phyloP scores from a whole-genome alignment of 441 rosid genomes.

The Populus tomentosa region DNA sequence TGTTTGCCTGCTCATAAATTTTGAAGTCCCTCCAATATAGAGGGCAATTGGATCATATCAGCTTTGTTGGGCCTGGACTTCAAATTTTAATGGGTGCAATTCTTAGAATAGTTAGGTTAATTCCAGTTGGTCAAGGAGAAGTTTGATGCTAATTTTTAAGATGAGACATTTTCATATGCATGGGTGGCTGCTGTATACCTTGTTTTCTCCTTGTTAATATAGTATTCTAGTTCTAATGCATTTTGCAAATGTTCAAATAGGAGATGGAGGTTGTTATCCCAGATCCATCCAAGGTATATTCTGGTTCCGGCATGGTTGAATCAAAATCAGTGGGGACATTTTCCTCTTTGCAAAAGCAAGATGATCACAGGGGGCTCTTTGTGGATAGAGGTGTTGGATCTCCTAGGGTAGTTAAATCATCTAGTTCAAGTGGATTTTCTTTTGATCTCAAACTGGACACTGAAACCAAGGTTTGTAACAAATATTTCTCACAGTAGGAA shows the following conservation, averaged over 20 bases:
- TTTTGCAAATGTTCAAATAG: slow-evolving; percentile 35
- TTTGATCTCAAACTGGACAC: slow-evolving; percentile 58
- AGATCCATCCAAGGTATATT: slow-evolving; percentile 55
- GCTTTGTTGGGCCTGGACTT: not conserved
- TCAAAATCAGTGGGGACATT: slow-evolving; percentile 71
- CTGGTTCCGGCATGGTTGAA: slow-evolving; percentile 61
- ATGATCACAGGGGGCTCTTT: slow-evolving; percentile 73
- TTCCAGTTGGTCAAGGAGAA: not conserved
- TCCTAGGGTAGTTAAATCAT: slow-evolving; percentile 80
- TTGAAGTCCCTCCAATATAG: not conserved
- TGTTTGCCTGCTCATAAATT: slow-evolving; percentile 3
- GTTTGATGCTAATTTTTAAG: not conserved
- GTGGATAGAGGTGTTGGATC: slow-evolving; percentile 99
- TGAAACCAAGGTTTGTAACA: slow-evolving; percentile 66
- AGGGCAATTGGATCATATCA: not conserved
- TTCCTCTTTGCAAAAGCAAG: slow-evolving; percentile 72
- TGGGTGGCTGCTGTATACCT: slow-evolving; percentile 1
- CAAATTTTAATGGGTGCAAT: not conserved
- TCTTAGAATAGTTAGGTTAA: not conserved
- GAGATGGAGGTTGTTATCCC: slow-evolving; percentile 68
- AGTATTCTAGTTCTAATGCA: slow-evolving; percentile 9
- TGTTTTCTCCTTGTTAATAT: not conserved
- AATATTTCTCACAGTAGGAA: slow-evolving; percentile 2
- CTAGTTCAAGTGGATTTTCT: slow-evolving; percentile 60
- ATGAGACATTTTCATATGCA: not conserved